These are phyloP conservation scores for Funneliformis caledonium DNA, from an alignment of 371 early-diverging fungal species.

Conservation along the genomic window DNA sequence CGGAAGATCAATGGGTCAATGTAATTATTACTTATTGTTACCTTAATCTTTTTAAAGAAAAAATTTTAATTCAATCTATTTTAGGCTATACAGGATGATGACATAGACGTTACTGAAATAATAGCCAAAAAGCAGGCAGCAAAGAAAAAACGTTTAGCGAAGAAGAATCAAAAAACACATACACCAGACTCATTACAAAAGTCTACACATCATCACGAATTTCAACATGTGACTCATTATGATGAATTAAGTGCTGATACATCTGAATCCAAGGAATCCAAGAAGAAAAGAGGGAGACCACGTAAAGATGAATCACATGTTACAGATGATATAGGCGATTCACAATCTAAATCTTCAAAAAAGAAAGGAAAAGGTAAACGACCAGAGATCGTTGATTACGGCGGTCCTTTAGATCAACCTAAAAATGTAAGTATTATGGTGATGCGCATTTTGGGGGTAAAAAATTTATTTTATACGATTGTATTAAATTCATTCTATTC, in stretches of 20 bases:
- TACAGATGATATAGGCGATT: not conserved
- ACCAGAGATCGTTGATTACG: constrained; percentile 12
- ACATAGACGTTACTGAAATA: constrained; percentile 66
- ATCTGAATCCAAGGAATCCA: constrained; percentile 42
- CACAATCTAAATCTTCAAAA: constrained; percentile 31
- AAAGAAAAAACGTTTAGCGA: constrained; percentile 44
- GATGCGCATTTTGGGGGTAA: not conserved
- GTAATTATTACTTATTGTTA: constrained; percentile 46
- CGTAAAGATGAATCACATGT: constrained; percentile 39
- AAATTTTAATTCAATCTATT: not conserved
- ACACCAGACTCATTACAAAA: constrained; percentile 33
- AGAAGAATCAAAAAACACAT: constrained; percentile 41
- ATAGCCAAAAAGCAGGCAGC: constrained; percentile 59
- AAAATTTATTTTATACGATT: not conserved
- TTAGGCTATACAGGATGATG: constrained; percentile 65
- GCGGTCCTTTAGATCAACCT: not conserved
- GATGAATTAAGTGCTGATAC: constrained; percentile 45
- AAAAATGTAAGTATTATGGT: not conserved
- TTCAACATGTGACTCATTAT: constrained; percentile 43
- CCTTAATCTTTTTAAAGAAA: no score
- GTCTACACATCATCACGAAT: constrained; percentile 22
- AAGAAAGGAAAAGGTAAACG: constrained; percentile 40
- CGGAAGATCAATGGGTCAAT: constrained; percentile 92
- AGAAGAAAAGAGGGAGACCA: constrained; percentile 45
- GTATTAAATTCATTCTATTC: not conserved